Base-by-base conservation (phyloP, 2,329 filamentous ascomycete species). In the Sclerotinia borealis region DNA sequence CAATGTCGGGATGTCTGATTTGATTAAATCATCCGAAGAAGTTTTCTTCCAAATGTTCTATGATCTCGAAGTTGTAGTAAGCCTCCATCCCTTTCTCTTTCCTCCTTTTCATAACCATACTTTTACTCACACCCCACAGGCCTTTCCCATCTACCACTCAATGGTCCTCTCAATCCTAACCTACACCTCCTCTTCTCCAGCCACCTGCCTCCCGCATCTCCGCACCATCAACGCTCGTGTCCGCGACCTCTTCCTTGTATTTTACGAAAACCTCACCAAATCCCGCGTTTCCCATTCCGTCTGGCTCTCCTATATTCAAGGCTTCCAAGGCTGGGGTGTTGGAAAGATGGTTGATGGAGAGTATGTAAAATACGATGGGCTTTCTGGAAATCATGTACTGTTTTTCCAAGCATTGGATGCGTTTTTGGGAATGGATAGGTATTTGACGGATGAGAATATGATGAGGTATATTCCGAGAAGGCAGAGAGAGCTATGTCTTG, bases 31-130 rank as follows among this genome's bases (percentile, higher is more conserved):
- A 56, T 62, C 60, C 1, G 50, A 62, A 11, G 60, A 62, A 37
- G 50, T 62, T 5, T 62, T 62, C 19, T 62, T 56, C 19, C 60
- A 48, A 27, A 62, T 62, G 60, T 62, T 56, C 11, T 56, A 62
- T 43, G 60, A 62, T 17, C 39, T 56, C 22, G 60, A 62, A 62
- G 50, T 62, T n/a, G 50, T 48, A 13, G 60, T 49, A 56, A 37
- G 60, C 34, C 3, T 8, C n/a, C 10, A 4, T 22, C 19, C 15
- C 9, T 0, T 4, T n/a, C 22, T 8, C 22, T 6, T 11, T 2
- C 11, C 3, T 34, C 8, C 13, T 5, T 11, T 2, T 27, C 8
- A 22, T n/a, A n/a, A n/a, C 17, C 13, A 29, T 27, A 3, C 1
- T 29, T 15, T 50, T 50, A 19, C 25, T 54, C 5, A 45, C 0